Base-by-base conservation (phyloP, 805 yeast species). In the Wickerhamomyces strasburgensis region DNA sequence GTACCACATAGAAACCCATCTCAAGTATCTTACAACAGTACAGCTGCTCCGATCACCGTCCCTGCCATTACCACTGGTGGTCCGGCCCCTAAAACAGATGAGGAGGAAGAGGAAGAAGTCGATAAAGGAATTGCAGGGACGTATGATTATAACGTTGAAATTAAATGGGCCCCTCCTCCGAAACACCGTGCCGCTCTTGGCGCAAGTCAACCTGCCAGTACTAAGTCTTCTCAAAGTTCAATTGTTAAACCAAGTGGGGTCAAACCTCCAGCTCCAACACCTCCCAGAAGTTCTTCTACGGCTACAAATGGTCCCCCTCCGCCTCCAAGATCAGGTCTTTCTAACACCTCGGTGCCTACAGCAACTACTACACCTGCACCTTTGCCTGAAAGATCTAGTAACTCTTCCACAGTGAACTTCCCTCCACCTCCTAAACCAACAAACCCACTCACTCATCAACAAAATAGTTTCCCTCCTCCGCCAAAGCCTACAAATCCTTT, bases 101-200 rank as follows among this genome's bases (percentile, higher is more conserved):
- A 32, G 14, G 35, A 34, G 6, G 40, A 34, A 5, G 48, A 46
- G 25, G 40, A 35, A n/a, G 44, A 42, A 9, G 39, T 40, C 14
- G 33, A 37, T 3, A 49, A 43, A n/a, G 53, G 58, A 13, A 54
- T 68, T 29, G 52, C 68, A 4, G 70, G 69, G 0, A 15, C 42
- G 5, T 61, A 61, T 38, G 48, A 57, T 23, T 54, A 66, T 37
- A 43, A 60, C 10, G 63, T 67, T 10, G 50, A 47, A 25, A 50
- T 49, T 10, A 47, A 44, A 19, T 46, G 57, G 49, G 58, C 57
- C 16, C 63, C 66, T 7, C 66, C 66, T 7, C 65, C 65, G 37
- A 48, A 39, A n/a, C 64, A 55, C 14, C 37, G 19, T 9, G 48
- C 44, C 23, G 5, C 24, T 6, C 17, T 10, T 14, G 7, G n/a